Base-by-base conservation (phyloP, 192 early-diverging fungal genomes). In the Cetraspora pellucida region DNA sequence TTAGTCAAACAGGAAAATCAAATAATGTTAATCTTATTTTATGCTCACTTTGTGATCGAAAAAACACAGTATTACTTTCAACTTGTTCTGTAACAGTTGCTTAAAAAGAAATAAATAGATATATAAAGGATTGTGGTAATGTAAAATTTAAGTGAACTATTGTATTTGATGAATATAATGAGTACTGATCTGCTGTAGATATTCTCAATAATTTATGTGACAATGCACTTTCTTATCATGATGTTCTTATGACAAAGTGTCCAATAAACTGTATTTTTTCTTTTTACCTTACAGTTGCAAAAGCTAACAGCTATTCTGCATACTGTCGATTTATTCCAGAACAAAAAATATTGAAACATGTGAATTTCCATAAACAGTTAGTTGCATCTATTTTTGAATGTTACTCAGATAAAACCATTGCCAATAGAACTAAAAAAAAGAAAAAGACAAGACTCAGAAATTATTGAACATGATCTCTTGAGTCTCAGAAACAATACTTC, bases 301-400 rank as follows among this genome's bases (percentile, higher is more conserved):
- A 52, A 19, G 49, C 49, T 5, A 52, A 52, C 10, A 52, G 49
- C 49, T 52, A 52, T 52, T 52, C 49, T 52, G 23, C 59, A 60
- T 60, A 60, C 10, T 60, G 59, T 60, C 10, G 10, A 60, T 60
- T 60, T 60, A n/a, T 60, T 60, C 59, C 23, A 10, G 59, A 10
- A 2, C 3, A 60, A 30, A 3, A 60, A 60, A 60, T 10, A 10
- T 4, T 60, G 23, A 60, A 60, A 60, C 59, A 60, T 60, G 28
- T 30, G 1, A n/a, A 60, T 60, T 60, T 60, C 10, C 23, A n/a
- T 4, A 60, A 60, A n/a, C n/a, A 21, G 23, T 60, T 60, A 60
- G 23, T 21, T 1, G 23, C 1, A 4, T 60, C 59, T 5, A 60
- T 60, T 30, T 60, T 60, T 60, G n/a, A 21, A 1, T 60, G 10